Conservation (phyloP, 2,329 filamentous ascomycete genomes). For the Parastagonospora avenae region DNA sequence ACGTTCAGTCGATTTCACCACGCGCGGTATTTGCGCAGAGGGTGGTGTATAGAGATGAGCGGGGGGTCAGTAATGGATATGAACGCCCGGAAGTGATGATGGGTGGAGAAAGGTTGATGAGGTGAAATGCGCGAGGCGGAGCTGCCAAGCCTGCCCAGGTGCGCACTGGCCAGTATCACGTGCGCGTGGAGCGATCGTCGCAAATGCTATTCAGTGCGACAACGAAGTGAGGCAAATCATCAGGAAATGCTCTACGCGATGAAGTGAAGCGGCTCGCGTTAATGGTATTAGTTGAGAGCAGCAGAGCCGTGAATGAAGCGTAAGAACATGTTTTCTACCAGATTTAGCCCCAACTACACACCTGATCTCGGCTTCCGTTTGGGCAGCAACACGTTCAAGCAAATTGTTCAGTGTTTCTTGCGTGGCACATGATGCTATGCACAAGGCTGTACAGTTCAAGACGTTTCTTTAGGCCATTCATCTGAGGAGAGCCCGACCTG, state of each 20-base stretch:
- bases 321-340: no score
- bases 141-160: slow-evolving; percentile 5
- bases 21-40: slow-evolving; percentile 17
- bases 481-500: no score
- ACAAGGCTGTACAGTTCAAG: no score
- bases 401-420: background rate
- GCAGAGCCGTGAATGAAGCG: no score
- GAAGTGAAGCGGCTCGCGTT: no score
- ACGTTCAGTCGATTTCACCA: slow-evolving; percentile 14
- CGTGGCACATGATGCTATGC: no score
- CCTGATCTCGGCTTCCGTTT: background rate
- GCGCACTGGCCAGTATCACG: slow-evolving; percentile 9
- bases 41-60: slow-evolving; percentile 24
- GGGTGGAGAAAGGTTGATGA: slow-evolving; percentile 22
- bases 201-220: background rate
- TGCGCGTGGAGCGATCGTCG: background rate
- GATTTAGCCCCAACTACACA: no score
- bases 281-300: no score
- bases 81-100: slow-evolving; percentile 22
- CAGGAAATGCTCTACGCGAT: no score
- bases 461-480: no score
- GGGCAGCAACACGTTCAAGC: slow-evolving; percentile 16
- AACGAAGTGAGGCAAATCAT: no score
- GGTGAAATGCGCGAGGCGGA: slow-evolving; percentile 4
- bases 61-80: slow-evolving; percentile 22